Percentiles rank a stretch among this genome's conserved stretches.
Evolutionary conservation across 176 grass and related monocot species (phyloP).

Genomic region (Juncus effusus): DNA sequence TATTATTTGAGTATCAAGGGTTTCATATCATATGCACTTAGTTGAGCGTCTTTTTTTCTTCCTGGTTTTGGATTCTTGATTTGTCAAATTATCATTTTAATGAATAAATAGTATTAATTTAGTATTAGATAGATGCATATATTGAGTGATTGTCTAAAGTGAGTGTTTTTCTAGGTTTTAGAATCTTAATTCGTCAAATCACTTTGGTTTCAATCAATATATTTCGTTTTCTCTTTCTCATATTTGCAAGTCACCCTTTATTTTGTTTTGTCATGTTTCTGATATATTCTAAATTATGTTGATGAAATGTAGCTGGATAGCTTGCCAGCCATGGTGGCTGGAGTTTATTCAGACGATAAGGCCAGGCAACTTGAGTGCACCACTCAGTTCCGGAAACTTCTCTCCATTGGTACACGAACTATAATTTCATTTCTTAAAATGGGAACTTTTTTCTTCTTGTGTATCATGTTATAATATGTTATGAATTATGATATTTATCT

Average conservation of each 20-base stretch:
- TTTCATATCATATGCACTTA: too few species aligned
- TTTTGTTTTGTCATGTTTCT: background rate
- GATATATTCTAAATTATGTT: background rate
- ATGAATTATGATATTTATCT: background rate
- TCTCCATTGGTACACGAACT: conserved; percentile 59
- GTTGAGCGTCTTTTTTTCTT: too few species aligned
- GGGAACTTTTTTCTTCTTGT: background rate
- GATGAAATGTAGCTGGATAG: conserved; percentile 42
- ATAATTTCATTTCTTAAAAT: background rate
- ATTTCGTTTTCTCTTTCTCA: background rate
- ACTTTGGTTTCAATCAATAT: conserved; percentile 28
- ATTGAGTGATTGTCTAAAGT: too few species aligned
- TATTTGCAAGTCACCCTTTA: too few species aligned
- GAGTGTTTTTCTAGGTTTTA: conserved; percentile 1
- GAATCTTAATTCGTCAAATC: conserved; percentile 23
- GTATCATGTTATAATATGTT: too few species aligned
- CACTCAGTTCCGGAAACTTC: conserved; percentile 80
- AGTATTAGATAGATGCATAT: too few species aligned
- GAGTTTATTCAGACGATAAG: conserved; percentile 64
- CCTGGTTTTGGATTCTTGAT: conserved; percentile 27
- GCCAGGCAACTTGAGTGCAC: conserved; percentile 63
- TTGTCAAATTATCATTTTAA: too few species aligned
- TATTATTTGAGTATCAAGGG: too few species aligned
- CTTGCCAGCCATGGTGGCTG: conserved; percentile 65
- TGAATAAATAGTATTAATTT: too few species aligned